Base-by-base conservation (phyloP, 1,284 basidiomycete species). In the Gastroboletus turbinatus region DNA sequence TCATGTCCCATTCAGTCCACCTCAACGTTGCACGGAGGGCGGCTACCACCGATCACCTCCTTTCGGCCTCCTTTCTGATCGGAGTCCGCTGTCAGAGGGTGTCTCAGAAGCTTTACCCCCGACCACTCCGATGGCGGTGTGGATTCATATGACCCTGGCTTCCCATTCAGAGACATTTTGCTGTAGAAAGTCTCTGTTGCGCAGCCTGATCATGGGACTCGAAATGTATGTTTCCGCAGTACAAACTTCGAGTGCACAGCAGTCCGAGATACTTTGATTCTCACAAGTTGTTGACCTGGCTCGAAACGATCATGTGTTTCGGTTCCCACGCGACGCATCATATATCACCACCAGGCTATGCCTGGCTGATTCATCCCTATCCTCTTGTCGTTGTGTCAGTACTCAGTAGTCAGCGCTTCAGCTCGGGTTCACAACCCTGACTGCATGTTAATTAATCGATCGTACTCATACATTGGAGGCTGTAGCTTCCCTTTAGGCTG, bases 41-140 rank as follows among this genome's bases (percentile, higher is more conserved):
- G 66, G 64, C 33, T 43, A 53, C 67, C 65, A 70, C 67, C 52
- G 68, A 70, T 66, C 67, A 33, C 55, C 56, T 49, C 60, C 63
- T 54, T 40, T 60, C 29, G 46, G 43, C 50, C 47, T 29, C 62
- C 63, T 46, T 52, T 57, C 23, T 68, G 67, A 66, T 66, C 64
- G 64, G 66, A 47, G 46, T 53, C 67, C 50, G 65, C 46, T 53
- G 48, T 55, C 53, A 42, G 23, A 40, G 27, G 43, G 42, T 11
- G 36, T 38, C 11, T 38, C 36, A 19, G 38, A 19, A 13, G n/a
- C 19, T 25, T 1, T 39, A 19, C 58, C 44, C 56, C 52, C 58
- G 43, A 60, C 36, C 46, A 50, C 49, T 50, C 45, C 39, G 27
- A 57, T 38, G 62, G 60, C 60, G 5, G 60, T 53, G 56, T 38